Evolutionary conservation across 106 monocot genomes (phyloP).

Genomic region (Phalaenopsis aphrodite): DNA sequence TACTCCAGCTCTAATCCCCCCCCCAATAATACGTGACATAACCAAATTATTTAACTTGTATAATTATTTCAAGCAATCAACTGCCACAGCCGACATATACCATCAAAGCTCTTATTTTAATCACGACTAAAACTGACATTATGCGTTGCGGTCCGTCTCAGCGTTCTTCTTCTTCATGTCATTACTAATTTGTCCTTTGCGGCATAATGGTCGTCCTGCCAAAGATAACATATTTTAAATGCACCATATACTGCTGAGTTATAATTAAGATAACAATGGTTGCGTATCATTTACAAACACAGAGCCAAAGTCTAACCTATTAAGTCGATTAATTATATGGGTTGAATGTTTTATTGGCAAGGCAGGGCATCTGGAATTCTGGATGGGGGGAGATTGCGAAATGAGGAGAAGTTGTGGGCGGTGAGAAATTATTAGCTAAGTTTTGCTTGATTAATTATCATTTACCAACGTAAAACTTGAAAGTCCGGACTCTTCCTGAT

Average conservation of each 20-base stretch:
- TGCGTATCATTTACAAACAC: not conserved
- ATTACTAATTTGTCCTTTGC: not conserved
- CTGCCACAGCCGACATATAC: slow-evolving; percentile 3
- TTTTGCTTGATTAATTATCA: too few relatives aligned
- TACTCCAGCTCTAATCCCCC: not conserved
- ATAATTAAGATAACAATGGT: not conserved
- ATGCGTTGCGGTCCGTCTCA: not conserved
- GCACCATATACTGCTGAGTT: not conserved
- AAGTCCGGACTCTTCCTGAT: too few relatives aligned
- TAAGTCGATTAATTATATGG: not conserved
- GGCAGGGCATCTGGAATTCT: not conserved
- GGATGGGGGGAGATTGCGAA: not conserved
- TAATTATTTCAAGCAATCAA: not conserved
- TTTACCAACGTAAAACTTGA: too few relatives aligned
- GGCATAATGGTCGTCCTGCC: not conserved
- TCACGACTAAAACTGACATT: not conserved
- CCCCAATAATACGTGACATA: not conserved
- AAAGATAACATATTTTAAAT: not conserved
- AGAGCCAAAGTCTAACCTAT: not conserved
- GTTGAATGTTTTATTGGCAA: not conserved
- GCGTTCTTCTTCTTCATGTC: not conserved
- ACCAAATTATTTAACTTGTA: not conserved
- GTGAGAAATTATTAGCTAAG: too few relatives aligned
- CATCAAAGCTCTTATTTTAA: slow-evolving; percentile 3
- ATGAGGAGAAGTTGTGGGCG: too few relatives aligned